A percentile compares a stretch with the other conserved stretches of the same genome.
Evolutionary conservation across 78 protist species (phyloP).

Genomic region (Anaeramoeba ignava): DNA sequence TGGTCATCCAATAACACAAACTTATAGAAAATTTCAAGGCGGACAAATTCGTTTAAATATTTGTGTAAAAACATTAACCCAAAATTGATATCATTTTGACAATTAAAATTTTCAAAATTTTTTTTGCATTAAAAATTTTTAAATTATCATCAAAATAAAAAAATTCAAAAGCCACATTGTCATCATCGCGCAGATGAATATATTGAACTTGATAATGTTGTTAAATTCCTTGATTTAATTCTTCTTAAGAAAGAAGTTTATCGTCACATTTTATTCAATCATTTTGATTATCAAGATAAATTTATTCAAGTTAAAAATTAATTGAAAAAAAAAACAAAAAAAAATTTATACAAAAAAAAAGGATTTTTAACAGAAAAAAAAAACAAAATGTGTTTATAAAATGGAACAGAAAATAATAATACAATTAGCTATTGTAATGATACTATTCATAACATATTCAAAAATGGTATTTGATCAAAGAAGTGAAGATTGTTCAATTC

Average conservation of each 20-base stretch:
- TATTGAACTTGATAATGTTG: not conserved
- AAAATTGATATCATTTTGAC: not conserved
- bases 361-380: not conserved
- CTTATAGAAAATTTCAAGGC: not conserved
- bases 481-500: not conserved
- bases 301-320: not conserved
- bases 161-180: not conserved
- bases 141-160: not conserved
- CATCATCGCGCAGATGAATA: not conserved
- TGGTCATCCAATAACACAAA: not conserved
- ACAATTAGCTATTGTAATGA: not conserved
- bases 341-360: not conserved
- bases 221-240: not conserved
- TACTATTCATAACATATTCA: not conserved
- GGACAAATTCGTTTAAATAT: not conserved
- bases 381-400: not conserved
- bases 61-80: not conserved
- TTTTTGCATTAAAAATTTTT: not conserved
- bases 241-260: not conserved
- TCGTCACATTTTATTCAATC: not conserved
- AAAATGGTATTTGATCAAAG: not conserved
- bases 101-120: not conserved
- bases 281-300: not conserved
- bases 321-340: not conserved
- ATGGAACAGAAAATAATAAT: not conserved